phyloP scores from a whole-genome alignment of 768 basidiomycete genomes.

The Holtermannia corniformis region DNA sequence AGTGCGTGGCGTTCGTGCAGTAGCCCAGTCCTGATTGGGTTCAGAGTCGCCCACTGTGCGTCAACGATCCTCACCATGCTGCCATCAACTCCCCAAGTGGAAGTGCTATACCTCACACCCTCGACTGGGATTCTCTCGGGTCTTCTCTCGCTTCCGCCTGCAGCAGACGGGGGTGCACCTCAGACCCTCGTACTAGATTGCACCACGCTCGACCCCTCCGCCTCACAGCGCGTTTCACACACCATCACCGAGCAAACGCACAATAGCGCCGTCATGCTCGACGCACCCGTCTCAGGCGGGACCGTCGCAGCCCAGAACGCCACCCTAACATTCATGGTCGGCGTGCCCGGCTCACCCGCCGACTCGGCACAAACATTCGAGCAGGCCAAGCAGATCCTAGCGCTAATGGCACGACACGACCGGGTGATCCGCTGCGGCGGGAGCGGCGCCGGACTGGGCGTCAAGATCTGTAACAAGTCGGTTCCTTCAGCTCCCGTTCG shows the following conservation, averaged over 20 bases:
- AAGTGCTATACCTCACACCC: slow-evolving; percentile 55
- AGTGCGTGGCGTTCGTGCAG: slow-evolving; percentile 13
- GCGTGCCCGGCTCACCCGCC: slow-evolving; percentile 54
- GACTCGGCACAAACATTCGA: slow-evolving; percentile 9
- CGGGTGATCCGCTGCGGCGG: slow-evolving; percentile 26
- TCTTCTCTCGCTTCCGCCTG: slow-evolving; percentile 36
- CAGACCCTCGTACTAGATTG: slow-evolving; percentile 72
- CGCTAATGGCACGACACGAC: slow-evolving; percentile 25
- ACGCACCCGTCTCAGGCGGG: slow-evolving; percentile 89
- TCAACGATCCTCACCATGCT: slow-evolving; percentile 75
- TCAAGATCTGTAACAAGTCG: slow-evolving; percentile 36
- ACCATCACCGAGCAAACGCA: slow-evolving; percentile 44
- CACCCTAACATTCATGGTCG: slow-evolving; percentile 84
- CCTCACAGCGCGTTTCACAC: slow-evolving; percentile 57
- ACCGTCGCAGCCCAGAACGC: slow-evolving; percentile 79
- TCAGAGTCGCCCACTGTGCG: slow-evolving; percentile 31
- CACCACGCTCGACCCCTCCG: slow-evolving; percentile 74
- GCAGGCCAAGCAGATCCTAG: slow-evolving; percentile 20
- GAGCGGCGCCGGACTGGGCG: slow-evolving; percentile 30
- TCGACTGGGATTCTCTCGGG: slow-evolving; percentile 57
- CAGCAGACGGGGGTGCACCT: neutral
- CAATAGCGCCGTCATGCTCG: slow-evolving; percentile 66
- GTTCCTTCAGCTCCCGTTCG: slow-evolving; percentile 2
- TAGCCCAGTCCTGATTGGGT: neutral
- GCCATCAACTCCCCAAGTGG: slow-evolving; percentile 81